Evolutionary conservation across 2,329 filamentous ascomycete genomes (phyloP), one percentile per base, ranked within the genome.

Genomic region (Fusarium xylarioides): DNA sequence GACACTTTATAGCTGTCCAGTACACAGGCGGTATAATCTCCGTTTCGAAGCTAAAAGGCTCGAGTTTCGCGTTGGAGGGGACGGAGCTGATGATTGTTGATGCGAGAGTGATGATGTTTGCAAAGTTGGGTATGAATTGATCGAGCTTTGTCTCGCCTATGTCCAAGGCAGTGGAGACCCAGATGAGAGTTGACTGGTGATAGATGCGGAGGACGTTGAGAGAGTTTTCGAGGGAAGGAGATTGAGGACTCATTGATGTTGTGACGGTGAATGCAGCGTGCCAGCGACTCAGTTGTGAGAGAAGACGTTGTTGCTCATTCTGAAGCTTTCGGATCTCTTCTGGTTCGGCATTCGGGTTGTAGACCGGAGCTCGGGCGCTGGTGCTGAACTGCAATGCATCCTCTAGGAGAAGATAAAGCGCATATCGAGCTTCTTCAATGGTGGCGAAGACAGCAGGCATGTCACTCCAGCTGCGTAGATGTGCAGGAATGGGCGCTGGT

Each of bases 1-100:
- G 79, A 54, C 83, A 85, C 57, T 83, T 84, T 40, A 77, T 73
- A 2, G 77, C 80, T 11, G 82, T 80, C 70, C 83, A 86, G 70
- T 84, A 85, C 2, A 86, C 71, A 2, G 83, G 81, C 1, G 83
- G 81, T 32, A 85, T 78, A 1, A 85, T 60, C 26, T 84, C 82
- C 18, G 82, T 84, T 43, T 85, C 83, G 50, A 85, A 86, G 11
- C 79, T 81, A 40, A 86, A 86, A 7, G 74, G 26, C 50, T 75
- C 57, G 60, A 73, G 54, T 54, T 64, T 65, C 34, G 67, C 23
- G 35, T 62, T 69, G 56, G 32, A 23, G 28, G 70, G 55, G 2
- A 71, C 46, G 2, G 74, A 67, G 6, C 66, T 53, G 21, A 81
- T 75, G 23, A 82, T 76, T 0, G 78, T 73, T 8, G 79, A 77